These are phyloP conservation scores for Chytriomyces sp. DNA, from an alignment of 192 early-diverging fungal species.

Conservation along the genomic window DNA sequence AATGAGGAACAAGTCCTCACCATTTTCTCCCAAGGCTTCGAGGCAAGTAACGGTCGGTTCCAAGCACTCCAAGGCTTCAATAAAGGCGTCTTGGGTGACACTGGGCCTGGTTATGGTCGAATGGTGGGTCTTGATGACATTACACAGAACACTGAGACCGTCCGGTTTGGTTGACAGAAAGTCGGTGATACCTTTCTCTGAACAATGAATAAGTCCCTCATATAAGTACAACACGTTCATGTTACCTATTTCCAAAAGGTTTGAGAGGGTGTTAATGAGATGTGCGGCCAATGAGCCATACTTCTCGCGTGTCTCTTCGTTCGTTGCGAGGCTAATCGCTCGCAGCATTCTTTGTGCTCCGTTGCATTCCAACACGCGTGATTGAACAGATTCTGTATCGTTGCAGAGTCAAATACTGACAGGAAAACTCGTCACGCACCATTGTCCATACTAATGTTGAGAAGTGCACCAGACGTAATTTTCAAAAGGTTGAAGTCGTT, in stretches of 20 bases:
- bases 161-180: constrained; percentile 31
- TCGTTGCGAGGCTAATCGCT: constrained; percentile 24
- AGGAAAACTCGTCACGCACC: constrained; percentile 13
- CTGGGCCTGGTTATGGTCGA: constrained; percentile 9
- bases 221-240: background rate
- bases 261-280: constrained; percentile 36
- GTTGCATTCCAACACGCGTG: constrained; percentile 13
- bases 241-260: constrained; percentile 44
- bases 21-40: constrained; percentile 51
- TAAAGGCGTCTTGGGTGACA: constrained; percentile 22
- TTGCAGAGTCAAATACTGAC: constrained; percentile 15
- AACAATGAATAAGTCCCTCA: background rate
- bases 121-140: constrained; percentile 38
- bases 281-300: constrained; percentile 8
- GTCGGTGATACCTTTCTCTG: constrained; percentile 42
- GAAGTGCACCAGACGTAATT: constrained; percentile 43
- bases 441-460: constrained; percentile 60
- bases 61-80: constrained; percentile 42
- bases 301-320: background rate
- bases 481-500: constrained; percentile 24
- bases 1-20: constrained; percentile 14
- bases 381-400: constrained; percentile 45
- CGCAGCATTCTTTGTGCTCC: constrained; percentile 29
- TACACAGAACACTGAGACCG: constrained; percentile 29
- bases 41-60: constrained; percentile 46